Evolutionary conservation across 2,329 filamentous ascomycete genomes (phyloP).

Genomic region (Ceratocystis papillata): DNA sequence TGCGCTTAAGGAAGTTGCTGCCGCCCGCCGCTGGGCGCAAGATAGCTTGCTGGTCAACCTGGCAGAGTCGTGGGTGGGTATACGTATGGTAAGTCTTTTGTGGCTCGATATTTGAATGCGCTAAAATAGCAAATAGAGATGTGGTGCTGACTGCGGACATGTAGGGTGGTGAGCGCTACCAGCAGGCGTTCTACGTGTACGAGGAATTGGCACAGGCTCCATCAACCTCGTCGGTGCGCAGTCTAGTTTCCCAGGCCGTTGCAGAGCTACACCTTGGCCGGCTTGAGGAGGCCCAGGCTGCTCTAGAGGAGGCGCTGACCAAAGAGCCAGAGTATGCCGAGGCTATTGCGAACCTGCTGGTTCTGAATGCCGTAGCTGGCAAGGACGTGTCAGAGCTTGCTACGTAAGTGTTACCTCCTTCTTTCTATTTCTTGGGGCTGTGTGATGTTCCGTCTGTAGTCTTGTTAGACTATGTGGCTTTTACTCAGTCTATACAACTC

Average conservation of each 20-base stretch:
- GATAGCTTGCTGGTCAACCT: conserved; percentile 89
- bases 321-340: conserved; percentile 62
- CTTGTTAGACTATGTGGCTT: too few relatives aligned
- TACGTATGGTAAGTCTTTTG: conserved; percentile 59
- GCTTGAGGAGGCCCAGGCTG: conserved; percentile 77
- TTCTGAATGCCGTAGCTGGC: conserved; percentile 66
- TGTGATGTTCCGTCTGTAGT: too few relatives aligned
- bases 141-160: neutral
- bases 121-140: neutral
- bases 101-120: neutral
- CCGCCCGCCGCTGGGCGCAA: conserved; percentile 86
- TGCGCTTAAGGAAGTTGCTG: conserved; percentile 75
- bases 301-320: conserved; percentile 66
- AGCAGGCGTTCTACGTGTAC: conserved; percentile 93
- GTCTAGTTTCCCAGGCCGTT: conserved; percentile 77
- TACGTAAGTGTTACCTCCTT: conserved; percentile 40
- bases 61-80: conserved; percentile 87
- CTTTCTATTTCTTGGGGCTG: neutral
- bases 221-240: conserved; percentile 63
- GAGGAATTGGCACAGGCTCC: conserved; percentile 88
- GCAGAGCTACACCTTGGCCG: conserved; percentile 85
- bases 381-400: conserved; percentile 55
- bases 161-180: conserved; percentile 88
- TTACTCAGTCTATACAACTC: too few relatives aligned
- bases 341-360: conserved; percentile 71